Evolutionary conservation across 768 basidiomycete genomes (phyloP).

Genomic region (Phaffia australis): DNA sequence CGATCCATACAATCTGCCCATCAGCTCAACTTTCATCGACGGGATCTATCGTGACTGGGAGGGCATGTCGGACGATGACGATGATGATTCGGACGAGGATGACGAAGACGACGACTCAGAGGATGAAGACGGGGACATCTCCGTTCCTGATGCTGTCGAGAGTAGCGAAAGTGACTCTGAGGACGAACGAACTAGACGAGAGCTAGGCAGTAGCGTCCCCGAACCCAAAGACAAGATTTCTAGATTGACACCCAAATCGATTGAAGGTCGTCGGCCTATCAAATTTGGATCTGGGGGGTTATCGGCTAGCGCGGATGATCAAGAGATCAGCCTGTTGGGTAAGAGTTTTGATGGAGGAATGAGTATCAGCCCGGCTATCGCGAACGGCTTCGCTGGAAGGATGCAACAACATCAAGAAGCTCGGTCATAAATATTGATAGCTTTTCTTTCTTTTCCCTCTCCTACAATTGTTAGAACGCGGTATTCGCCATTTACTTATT

Average conservation of each 20-base stretch:
- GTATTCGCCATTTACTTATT: too few species aligned
- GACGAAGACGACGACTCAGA: conserved; percentile 44
- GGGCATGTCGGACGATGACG: conserved; percentile 45
- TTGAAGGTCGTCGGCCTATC: not conserved
- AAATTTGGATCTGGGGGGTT: not conserved
- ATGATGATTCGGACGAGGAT: conserved; percentile 56
- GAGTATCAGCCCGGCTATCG: conserved; percentile 3
- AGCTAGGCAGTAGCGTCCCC: conserved; percentile 16
- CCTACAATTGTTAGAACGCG: too few species aligned
- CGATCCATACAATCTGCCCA: conserved; percentile 85
- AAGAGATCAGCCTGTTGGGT: conserved; percentile 7
- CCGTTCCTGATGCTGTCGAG: conserved; percentile 4
- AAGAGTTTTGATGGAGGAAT: conserved; percentile 18
- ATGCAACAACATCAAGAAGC: conserved; percentile 1
- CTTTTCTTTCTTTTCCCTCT: not conserved
- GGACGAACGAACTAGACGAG: conserved; percentile 25
- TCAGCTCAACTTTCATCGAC: conserved; percentile 65
- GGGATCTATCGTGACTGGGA: conserved; percentile 79
- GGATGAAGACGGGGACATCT: conserved; percentile 22
- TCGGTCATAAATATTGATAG: not conserved
- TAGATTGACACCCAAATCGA: conserved; percentile 3
- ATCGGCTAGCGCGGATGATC: conserved; percentile 4
- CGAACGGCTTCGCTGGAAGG: conserved; percentile 9
- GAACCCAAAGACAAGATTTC: conserved; percentile 20
- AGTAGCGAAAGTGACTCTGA: conserved; percentile 19